Evolutionary conservation across 2,329 filamentous ascomycete species (phyloP).

Genomic region (Coniochaeta prunicola): DNA sequence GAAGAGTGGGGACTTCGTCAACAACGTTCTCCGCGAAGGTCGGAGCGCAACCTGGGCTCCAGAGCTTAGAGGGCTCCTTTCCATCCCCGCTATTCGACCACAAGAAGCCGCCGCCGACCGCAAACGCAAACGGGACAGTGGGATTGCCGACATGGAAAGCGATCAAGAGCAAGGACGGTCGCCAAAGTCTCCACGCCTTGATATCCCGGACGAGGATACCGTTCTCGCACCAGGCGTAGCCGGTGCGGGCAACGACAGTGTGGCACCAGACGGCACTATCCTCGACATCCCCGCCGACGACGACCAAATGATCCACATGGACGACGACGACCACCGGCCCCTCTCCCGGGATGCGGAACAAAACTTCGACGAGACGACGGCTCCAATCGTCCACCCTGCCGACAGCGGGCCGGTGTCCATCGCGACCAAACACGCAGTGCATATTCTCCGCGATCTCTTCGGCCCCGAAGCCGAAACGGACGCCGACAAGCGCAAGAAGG

Average conservation of each 20-base stretch:
- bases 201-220: constrained; percentile 61
- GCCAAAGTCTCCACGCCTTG: constrained; percentile 62
- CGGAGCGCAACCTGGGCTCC: constrained; percentile 79
- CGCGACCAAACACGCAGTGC: constrained; percentile 91
- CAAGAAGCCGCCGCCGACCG: constrained; percentile 55
- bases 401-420: constrained; percentile 83
- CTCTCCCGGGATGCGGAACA: constrained; percentile 40
- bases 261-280: constrained; percentile 54
- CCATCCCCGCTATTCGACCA: constrained; percentile 70
- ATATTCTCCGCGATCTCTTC: constrained; percentile 85
- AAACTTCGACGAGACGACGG: constrained; percentile 72
- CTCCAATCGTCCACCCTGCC: constrained; percentile 68
- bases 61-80: constrained; percentile 87
- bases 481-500: constrained; percentile 66
- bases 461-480: constrained; percentile 63
- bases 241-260: constrained; percentile 44
- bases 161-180: constrained; percentile 51
- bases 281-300: constrained; percentile 59
- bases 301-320: constrained; percentile 30
- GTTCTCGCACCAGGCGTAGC: constrained; percentile 38
- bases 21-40: constrained; percentile 75
- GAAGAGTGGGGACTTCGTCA: constrained; percentile 82
- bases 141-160: constrained; percentile 70
- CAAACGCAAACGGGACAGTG: constrained; percentile 91
- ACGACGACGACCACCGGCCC: constrained; percentile 33